Conservation (phyloP, 495 filamentous ascomycete species). For the Aspergillus biplanus region DNA sequence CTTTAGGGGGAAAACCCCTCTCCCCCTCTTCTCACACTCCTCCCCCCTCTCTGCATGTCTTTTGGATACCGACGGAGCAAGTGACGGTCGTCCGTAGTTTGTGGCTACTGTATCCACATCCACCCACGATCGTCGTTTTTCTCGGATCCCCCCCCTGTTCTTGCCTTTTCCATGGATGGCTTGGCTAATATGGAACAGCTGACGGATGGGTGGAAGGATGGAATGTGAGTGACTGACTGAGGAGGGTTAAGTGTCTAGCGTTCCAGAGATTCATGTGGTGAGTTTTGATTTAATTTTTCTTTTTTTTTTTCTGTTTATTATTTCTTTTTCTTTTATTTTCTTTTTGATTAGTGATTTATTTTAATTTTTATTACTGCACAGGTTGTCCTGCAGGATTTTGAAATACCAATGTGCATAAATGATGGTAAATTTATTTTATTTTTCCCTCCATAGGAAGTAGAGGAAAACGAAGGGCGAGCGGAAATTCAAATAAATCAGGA, state of each 20-base stretch:
- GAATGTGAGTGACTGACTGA: slow-evolving; percentile 11
- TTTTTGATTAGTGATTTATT: neutral
- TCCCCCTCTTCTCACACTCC: slow-evolving; percentile 26
- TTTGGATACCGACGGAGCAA: slow-evolving; percentile 26
- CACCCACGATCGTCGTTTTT: slow-evolving; percentile 49
- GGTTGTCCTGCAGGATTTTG: slow-evolving; percentile 20
- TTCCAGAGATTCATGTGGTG: slow-evolving; percentile 10
- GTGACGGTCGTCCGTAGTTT: slow-evolving; percentile 35
- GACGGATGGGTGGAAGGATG: slow-evolving; percentile 12
- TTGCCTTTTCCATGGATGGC: slow-evolving; percentile 26
- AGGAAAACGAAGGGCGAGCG: slow-evolving; percentile 11
- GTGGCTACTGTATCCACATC: slow-evolving; percentile 41
- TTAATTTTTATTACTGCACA: slow-evolving; percentile 8
- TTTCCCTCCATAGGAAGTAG: slow-evolving; percentile 12
- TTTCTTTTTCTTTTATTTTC: slow-evolving; percentile 9
- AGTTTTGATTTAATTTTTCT: slow-evolving; percentile 1
- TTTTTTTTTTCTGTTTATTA: slow-evolving; percentile 14
- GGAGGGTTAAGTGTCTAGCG: slow-evolving; percentile 12
- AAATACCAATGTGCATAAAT: slow-evolving; percentile 14
- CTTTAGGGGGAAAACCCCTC: slow-evolving; percentile 17
- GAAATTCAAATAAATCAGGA: slow-evolving; percentile 8
- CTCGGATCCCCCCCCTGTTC: slow-evolving; percentile 37
- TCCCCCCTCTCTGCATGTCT: slow-evolving; percentile 9
- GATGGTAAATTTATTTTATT: slow-evolving; percentile 11
- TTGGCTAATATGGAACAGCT: slow-evolving; percentile 24